Percentiles rank a stretch among this genome's conserved stretches.
Evolutionary conservation across 148 eudicot genomes (phyloP).

Genomic region (Drosera capensis): DNA sequence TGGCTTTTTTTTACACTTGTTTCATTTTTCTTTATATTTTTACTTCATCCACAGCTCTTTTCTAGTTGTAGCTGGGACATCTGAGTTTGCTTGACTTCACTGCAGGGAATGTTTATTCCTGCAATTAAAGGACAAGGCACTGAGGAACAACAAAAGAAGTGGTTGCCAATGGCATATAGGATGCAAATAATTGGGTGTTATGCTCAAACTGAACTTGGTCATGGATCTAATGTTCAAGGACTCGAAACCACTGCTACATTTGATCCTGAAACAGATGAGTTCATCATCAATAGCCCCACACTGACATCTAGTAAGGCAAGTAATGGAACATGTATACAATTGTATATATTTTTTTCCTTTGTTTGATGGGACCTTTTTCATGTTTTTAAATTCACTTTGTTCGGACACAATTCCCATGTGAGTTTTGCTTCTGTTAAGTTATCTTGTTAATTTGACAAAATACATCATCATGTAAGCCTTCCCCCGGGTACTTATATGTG

Average conservation of each 20-base stretch:
- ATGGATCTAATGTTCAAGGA: constrained; percentile 98
- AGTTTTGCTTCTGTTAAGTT: not conserved
- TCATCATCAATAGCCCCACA: constrained; percentile 81
- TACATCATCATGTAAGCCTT: no score
- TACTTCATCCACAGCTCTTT: no score
- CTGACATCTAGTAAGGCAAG: constrained; percentile 92
- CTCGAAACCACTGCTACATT: constrained; percentile 96
- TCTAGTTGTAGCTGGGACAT: no score
- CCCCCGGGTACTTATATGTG: not conserved
- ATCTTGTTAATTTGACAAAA: not conserved
- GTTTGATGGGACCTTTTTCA: no score
- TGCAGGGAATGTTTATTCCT: constrained; percentile 88
- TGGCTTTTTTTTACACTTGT: not conserved
- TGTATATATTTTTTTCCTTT: no score
- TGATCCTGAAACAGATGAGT: constrained; percentile 83
- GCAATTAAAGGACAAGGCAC: constrained; percentile 93
- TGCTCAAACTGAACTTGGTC: constrained; percentile 99
- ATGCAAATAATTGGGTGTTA: constrained; percentile 97
- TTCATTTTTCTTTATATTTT: not conserved
- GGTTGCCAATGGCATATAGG: constrained; percentile 85
- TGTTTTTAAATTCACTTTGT: not conserved
- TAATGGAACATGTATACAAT: not conserved
- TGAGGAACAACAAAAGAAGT: constrained; percentile 80
- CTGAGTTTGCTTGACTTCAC: no score
- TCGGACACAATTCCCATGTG: not conserved